These are phyloP conservation scores for Phaeotremella skinneri DNA, from an alignment of 768 basidiomycete genomes.

Conservation along the genomic window DNA sequence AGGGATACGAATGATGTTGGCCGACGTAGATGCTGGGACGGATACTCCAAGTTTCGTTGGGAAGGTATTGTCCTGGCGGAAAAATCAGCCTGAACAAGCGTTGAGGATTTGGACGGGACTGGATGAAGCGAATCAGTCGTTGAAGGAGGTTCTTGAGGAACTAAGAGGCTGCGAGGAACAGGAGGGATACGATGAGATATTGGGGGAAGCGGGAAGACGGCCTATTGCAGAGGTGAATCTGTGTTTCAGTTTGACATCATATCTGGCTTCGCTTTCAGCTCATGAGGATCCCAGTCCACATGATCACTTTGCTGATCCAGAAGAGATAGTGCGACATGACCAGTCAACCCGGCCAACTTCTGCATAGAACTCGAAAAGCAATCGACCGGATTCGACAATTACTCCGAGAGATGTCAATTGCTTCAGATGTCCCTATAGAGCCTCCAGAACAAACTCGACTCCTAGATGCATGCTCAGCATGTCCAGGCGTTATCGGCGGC, in stretches of 20 bases:
- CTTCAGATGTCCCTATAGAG: constrained; percentile 80
- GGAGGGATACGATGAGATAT: constrained; percentile 18
- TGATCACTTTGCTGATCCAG: background rate
- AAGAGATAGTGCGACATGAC: background rate
- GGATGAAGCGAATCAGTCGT: constrained; percentile 23
- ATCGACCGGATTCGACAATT: constrained; percentile 64
- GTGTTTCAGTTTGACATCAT: too few relatives aligned
- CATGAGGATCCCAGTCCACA: too few relatives aligned
- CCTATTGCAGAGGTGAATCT: constrained; percentile 23
- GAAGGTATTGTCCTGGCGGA: constrained; percentile 85
- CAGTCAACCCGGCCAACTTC: background rate
- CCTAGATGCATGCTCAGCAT: constrained; percentile 68
- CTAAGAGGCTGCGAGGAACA: constrained; percentile 24
- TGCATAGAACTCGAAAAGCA: constrained; percentile 2
- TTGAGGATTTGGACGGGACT: constrained; percentile 28
- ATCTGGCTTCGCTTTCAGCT: too few relatives aligned
- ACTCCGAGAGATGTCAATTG: constrained; percentile 80
- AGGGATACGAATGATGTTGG: constrained; percentile 76
- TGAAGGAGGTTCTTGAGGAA: constrained; percentile 25
- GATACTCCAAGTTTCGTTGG: constrained; percentile 92
- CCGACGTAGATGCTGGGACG: constrained; percentile 93
- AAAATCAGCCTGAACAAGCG: constrained; percentile 60
- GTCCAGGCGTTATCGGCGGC: constrained; percentile 85
- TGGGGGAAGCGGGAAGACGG: constrained; percentile 3
- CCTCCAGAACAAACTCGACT: constrained; percentile 80